Evolutionary conservation across 179 eudicot species (phyloP), one percentile per base, ranked within the genome.

Genomic region (Corrigiola litoralis): DNA sequence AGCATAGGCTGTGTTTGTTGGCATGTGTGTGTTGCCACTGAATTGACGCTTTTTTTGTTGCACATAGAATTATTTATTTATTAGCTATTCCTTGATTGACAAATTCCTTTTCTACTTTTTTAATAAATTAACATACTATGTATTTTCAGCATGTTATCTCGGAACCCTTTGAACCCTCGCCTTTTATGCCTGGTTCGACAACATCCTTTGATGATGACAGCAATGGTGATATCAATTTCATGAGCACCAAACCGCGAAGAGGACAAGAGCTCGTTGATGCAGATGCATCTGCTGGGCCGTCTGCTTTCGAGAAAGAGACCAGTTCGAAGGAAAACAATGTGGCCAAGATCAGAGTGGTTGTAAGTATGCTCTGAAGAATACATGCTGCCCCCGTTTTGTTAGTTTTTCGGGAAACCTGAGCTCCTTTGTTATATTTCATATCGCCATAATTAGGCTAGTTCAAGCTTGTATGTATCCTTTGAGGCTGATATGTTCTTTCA

Each of bases 341-440:
- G 75, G 96, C 98, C 58, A 92, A 92, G 75, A 82, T 92, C 67
- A 92, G 87, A 90, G 98, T 92, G 50, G 97, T 94, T 87, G 99
- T 94, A 86, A 73, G 84, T 78, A 77, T 58, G 49, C 4, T 70
- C 48, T 40, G 47, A 25, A 49, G 18, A 33, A n/a, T n/a, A n/a
- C n/a, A n/a, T n/a, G n/a, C n/a, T n/a, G n/a, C n/a, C n/a, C n/a
- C n/a, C n/a, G n/a, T n/a, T n/a, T n/a, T n/a, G n/a, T n/a, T n/a
- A n/a, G n/a, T n/a, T n/a, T n/a, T n/a, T n/a, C n/a, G n/a, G n/a
- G n/a, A n/a, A n/a, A n/a, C n/a, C n/a, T n/a, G n/a, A n/a, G n/a
- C n/a, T n/a, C n/a, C n/a, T n/a, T n/a, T n/a, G n/a, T n/a, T n/a
- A n/a, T n/a, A n/a, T n/a, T n/a, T n/a, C n/a, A n/a, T n/a, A n/a